These are phyloP conservation scores for Blumeriella jaapii DNA, from an alignment of 2,329 filamentous ascomycete species.

Conservation along the genomic window DNA sequence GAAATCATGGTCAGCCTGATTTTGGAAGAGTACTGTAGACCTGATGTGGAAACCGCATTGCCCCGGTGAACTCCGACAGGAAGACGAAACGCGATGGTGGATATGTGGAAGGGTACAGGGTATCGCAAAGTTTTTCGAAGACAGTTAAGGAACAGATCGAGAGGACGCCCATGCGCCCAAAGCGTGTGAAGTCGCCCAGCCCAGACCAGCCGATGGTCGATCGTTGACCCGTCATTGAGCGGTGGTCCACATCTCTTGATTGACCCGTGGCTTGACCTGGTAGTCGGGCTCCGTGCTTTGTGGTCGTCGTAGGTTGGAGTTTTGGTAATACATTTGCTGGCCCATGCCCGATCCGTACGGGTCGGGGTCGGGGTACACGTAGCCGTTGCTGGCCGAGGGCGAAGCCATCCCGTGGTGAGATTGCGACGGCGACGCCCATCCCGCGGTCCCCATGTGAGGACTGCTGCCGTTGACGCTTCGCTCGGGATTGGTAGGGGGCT, in stretches of 20 bases:
- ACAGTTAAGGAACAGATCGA: constrained; percentile 8
- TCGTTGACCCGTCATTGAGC: constrained; percentile 30
- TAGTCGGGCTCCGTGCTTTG: constrained; percentile 67
- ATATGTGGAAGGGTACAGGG: constrained; percentile 21
- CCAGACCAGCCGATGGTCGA: background rate
- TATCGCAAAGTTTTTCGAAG: constrained; percentile 17
- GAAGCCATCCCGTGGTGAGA: constrained; percentile 48
- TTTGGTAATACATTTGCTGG: constrained; percentile 62
- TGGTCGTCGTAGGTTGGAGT: constrained; percentile 56
- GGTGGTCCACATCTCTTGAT: constrained; percentile 39
- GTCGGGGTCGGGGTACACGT: constrained; percentile 77
- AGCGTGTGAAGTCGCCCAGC: background rate
- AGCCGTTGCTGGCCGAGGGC: constrained; percentile 50
- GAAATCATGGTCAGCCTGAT: constrained; percentile 7
- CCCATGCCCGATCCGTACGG: constrained; percentile 48
- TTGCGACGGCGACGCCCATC: constrained; percentile 81
- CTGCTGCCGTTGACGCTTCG: constrained; percentile 73
- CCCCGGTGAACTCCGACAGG: constrained; percentile 6
- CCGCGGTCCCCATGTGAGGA: constrained; percentile 62
- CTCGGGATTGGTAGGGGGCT: constrained; percentile 68
- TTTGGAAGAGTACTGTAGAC: constrained; percentile 11
- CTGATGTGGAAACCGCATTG: constrained; percentile 15
- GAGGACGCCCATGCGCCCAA: constrained; percentile 2
- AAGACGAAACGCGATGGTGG: constrained; percentile 10
- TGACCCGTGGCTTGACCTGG: constrained; percentile 46